Evolutionary conservation across 148 eudicot species (phyloP).

Genomic region (Rhododendron griersonianum): DNA sequence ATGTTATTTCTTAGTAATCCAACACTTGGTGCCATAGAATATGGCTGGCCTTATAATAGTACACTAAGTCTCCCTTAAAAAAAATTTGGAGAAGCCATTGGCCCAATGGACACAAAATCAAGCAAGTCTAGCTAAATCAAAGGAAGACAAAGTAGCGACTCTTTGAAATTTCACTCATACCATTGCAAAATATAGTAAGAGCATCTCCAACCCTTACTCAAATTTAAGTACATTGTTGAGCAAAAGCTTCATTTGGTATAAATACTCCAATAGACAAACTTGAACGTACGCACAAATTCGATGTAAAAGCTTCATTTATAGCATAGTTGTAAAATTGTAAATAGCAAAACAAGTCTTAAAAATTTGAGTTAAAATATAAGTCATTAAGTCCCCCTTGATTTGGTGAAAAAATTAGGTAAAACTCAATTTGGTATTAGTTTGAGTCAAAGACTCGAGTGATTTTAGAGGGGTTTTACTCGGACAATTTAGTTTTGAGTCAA

Average conservation of each 20-base stretch:
- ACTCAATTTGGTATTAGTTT: background rate
- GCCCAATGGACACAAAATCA: background rate
- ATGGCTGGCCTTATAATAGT: background rate
- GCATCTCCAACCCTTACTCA: background rate
- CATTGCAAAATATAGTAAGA: background rate
- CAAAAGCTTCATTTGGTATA: background rate
- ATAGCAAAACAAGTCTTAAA: background rate
- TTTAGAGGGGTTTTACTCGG: too few species aligned
- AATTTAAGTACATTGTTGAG: background rate
- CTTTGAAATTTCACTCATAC: background rate
- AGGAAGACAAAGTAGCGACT: background rate
- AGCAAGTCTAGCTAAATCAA: background rate
- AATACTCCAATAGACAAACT: background rate
- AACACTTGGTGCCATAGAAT: background rate
- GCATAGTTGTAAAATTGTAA: background rate
- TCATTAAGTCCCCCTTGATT: too few species aligned
- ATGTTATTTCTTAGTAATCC: background rate
- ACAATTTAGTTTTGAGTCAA: too few species aligned
- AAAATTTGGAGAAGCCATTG: background rate
- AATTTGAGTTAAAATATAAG: too few species aligned
- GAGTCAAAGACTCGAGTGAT: background rate
- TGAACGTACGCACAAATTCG: background rate
- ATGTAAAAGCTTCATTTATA: background rate
- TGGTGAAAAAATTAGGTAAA: background rate
- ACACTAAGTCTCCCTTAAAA: background rate